Evolutionary conservation across 1,284 basidiomycete genomes (phyloP), one percentile per base, ranked within the genome.

Genomic region (Irpex sp.): DNA sequence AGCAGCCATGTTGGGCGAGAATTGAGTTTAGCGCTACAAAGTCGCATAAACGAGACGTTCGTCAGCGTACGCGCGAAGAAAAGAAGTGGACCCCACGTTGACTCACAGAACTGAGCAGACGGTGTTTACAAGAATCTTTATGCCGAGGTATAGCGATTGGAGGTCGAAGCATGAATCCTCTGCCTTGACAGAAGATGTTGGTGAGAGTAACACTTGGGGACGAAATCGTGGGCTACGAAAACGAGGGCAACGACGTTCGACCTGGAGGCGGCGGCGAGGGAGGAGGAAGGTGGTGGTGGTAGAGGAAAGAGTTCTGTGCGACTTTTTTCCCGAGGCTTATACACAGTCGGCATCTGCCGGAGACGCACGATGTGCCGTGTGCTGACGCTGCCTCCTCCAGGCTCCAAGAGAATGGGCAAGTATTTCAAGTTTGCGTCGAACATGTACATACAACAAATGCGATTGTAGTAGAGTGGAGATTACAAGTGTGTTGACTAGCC

Each of bases 151-250:
- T 85, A 83, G 77, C 80, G 79, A 86, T 84, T 83, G 85, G 87
- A 86, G 88, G 88, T 84, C 88, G 89, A 90, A 90, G 89, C 90
- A 92, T 92, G 89, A 90, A 92, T 89, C 87, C 83, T 85, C 87
- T 90, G 86, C 80, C 80, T 76, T 73, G 79, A 86, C 88, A 90
- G 89, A 90, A 88, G 86, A 85, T 77, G 69, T 71, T 68, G 73
- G 73, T 63, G 67, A 66, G 74, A 73, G 75, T 71, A 70, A 68
- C 70, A 72, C 77, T 77, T 80, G 81, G 76, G 77, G 84, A 80
- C 79, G 85, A 80, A 87, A 90, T 90, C 69, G 84, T 90, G 87
- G 78, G 75, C 67, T 68, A 71, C 66, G 67, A 65, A 63, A 65
- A 59, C 26, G 66, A 63, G 33, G 50, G 26, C 26, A 26, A 57